Conservation (phyloP, 179 eudicot genomes). For the Dionaea muscipula region DNA sequence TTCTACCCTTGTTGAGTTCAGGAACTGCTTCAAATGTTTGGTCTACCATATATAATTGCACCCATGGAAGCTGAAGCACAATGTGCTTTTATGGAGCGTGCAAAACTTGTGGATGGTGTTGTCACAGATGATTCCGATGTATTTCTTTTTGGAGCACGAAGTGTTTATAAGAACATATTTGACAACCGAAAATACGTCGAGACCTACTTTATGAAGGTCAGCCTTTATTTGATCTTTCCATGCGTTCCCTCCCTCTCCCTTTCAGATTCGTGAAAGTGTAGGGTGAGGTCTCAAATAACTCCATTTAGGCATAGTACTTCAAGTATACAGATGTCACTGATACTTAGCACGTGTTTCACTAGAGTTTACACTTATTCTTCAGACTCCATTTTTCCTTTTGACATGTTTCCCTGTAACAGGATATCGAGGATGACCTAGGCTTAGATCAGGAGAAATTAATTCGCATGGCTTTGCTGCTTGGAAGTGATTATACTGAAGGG, state of each 20-base stretch:
- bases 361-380: background rate
- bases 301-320: too few species aligned
- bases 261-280: too few species aligned
- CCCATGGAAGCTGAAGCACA: constrained; percentile 99
- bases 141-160: constrained; percentile 79
- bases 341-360: too few species aligned
- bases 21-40: constrained; percentile 99
- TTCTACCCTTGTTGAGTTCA: constrained; percentile 9
- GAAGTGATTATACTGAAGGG: constrained; percentile 99
- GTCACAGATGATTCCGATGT: constrained; percentile 98
- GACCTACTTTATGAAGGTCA: constrained; percentile 81
- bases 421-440: constrained; percentile 84
- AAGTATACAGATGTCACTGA: background rate
- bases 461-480: constrained; percentile 85
- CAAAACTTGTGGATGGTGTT: constrained; percentile 93
- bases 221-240: background rate
- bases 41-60: constrained; percentile 88
- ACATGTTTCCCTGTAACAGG: constrained; percentile 34
- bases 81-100: constrained; percentile 91
- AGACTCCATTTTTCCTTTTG: too few species aligned
- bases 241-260: background rate
- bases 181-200: constrained; percentile 98
- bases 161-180: constrained; percentile 90
- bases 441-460: constrained; percentile 69
- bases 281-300: too few species aligned